Evolutionary conservation across 1,139 yeast species (phyloP), one percentile per base, ranked within the genome.

Genomic region (Meyerozyma elateridarum): DNA sequence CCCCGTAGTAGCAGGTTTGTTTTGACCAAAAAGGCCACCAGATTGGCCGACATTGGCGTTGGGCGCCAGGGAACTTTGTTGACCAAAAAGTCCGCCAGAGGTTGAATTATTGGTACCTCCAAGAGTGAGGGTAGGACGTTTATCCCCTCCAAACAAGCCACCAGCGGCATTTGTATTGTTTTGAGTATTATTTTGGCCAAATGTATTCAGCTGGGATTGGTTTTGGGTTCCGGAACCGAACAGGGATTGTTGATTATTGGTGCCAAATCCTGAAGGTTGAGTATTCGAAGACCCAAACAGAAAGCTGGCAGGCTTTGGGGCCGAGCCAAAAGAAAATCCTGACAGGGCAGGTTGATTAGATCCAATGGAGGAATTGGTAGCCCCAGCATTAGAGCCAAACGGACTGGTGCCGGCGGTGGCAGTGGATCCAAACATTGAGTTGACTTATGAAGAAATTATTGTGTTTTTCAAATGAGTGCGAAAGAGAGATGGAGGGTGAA

Each of bases 11-110:
- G 36, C 35, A 4, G 39, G 36, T n/a, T 28, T 28, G 14, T 33
- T 19, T 18, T 12, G 9, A 17, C 50, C 50, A 36, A 45, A 46
- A 32, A 42, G 34, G 15, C 22, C 40, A 22, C 41, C 38, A 16
- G 36, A 16, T 26, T 31, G 15, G 33, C 20, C 54, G 57, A 46
- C 77, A 38, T 67, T 70, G 35, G 66, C 63, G 32, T 64, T 55
- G 21, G 22, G 32, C 22, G 9, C 22, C 30, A 5, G 27, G 20
- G 5, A 25, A 15, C 8, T 31, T 21, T 12, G 36, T 38, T 14
- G 32, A 25, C 33, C 25, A 18, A 30, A 30, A 25, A 35, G 39
- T 2, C 40, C 38, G 11, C 42, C 42, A 4, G 32, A 26, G 4
- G 36, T 8, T 6, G 15, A 18, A 16, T 15, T 16, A 31, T 20